These are phyloP conservation scores for Capillidium heterosporum DNA, from an alignment of 371 early-diverging fungal genomes.

Conservation along the genomic window DNA sequence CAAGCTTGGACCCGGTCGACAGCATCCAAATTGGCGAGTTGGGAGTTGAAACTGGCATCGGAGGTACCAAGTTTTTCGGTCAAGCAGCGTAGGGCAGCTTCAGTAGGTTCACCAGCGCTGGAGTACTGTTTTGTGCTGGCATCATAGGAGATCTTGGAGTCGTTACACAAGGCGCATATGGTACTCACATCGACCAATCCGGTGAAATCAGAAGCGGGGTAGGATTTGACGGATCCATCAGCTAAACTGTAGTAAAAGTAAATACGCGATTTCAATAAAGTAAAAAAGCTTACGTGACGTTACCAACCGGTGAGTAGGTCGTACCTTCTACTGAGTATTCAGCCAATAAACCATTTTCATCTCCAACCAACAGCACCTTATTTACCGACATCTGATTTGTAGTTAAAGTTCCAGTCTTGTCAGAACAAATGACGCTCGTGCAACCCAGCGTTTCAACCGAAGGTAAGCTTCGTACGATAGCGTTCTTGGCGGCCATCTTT, in stretches of 20 bases:
- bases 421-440: constrained; percentile 92
- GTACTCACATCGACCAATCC: constrained; percentile 51
- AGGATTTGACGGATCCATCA: constrained; percentile 22
- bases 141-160: constrained; percentile 65
- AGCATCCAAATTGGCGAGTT: constrained; percentile 24
- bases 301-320: constrained; percentile 69
- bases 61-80: constrained; percentile 83
- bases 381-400: constrained; percentile 92
- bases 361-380: constrained; percentile 28
- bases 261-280: not conserved
- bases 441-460: constrained; percentile 94
- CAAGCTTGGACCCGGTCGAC: constrained; percentile 15
- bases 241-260: constrained; percentile 7
- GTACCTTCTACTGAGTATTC: constrained; percentile 64
- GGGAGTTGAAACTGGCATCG: constrained; percentile 43
- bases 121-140: constrained; percentile 16
- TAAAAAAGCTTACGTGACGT: constrained; percentile 21
- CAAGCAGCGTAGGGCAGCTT: constrained; percentile 87
- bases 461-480: constrained; percentile 86
- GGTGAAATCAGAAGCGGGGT: constrained; percentile 25
- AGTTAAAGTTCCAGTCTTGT: constrained; percentile 98
- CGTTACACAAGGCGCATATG: constrained; percentile 84
- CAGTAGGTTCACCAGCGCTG: constrained; percentile 94
- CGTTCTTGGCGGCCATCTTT: constrained; percentile 90
- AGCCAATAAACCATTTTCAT: constrained; percentile 21